Evolutionary conservation across 176 grass and related monocot genomes (phyloP).

Genomic region (Pharus latifolius): DNA sequence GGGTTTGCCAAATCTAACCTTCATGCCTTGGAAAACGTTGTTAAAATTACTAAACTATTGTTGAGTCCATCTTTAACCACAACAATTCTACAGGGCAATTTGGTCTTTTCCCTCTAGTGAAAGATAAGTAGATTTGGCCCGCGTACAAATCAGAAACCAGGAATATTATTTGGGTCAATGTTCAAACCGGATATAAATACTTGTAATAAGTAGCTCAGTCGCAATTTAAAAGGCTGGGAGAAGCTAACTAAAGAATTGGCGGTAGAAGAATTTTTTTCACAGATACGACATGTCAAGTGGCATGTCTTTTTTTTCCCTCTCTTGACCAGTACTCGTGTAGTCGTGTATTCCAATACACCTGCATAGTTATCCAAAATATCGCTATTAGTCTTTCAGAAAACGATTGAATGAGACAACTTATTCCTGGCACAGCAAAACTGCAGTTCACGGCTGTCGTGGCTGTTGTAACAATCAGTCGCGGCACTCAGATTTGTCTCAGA

Average conservation of each 20-base stretch:
- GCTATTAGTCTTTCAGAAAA: slow-evolving; percentile 3
- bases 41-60: too few relatives aligned
- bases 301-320: not conserved
- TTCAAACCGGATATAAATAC: too few relatives aligned
- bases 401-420: not conserved
- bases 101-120: too few relatives aligned
- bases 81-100: too few relatives aligned
- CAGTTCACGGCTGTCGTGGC: slow-evolving; percentile 13
- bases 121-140: too few relatives aligned
- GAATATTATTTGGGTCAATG: too few relatives aligned
- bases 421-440: not conserved
- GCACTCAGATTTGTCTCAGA: not conserved
- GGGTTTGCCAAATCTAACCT: too few relatives aligned
- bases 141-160: too few relatives aligned
- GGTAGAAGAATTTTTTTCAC: not conserved
- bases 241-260: not conserved
- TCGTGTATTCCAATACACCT: not conserved
- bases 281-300: not conserved
- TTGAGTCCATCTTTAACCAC: too few relatives aligned
- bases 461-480: slow-evolving; percentile 6
- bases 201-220: too few relatives aligned
- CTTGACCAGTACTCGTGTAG: not conserved
- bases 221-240: too few relatives aligned
- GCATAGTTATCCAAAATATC: not conserved
- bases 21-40: too few relatives aligned